These are phyloP conservation scores for Punica granatum DNA, from an alignment of 345 rosid species.

Conservation along the genomic window DNA sequence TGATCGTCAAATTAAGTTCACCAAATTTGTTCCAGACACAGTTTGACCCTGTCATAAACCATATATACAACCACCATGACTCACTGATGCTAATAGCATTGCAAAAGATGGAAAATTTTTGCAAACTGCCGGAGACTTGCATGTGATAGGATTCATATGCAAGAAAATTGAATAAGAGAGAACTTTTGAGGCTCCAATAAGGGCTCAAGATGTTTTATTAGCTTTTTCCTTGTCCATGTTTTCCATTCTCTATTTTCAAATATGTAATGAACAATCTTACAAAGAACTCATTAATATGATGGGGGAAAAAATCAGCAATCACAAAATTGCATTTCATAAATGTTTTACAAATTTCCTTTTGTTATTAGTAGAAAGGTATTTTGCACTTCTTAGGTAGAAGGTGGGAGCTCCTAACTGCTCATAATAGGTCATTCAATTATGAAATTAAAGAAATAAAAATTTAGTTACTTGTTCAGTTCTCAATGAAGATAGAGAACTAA, in stretches of 20 bases:
- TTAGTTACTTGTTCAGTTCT: neutral
- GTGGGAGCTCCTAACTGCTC: neutral
- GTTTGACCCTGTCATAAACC: neutral
- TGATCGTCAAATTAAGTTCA: neutral
- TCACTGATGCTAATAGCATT: neutral
- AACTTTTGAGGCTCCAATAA: neutral
- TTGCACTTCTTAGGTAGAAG: neutral
- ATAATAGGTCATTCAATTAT: neutral
- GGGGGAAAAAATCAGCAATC: neutral
- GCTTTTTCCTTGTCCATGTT: neutral
- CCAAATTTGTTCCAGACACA: neutral
- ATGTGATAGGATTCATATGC: too few relatives aligned
- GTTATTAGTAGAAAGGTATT: neutral
- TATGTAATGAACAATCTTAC: neutral
- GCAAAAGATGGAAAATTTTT: neutral
- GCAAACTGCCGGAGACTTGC: too few relatives aligned
- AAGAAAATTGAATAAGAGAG: neutral
- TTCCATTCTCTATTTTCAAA: neutral
- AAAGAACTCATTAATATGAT: neutral
- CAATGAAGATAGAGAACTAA: neutral
- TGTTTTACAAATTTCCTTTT: neutral
- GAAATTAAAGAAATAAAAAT: neutral
- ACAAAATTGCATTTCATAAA: neutral
- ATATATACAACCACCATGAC: neutral
- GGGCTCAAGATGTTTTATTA: neutral